Evolutionary conservation across 2,329 filamentous ascomycete genomes (phyloP).

Genomic region (Plectosphaerella sp.): DNA sequence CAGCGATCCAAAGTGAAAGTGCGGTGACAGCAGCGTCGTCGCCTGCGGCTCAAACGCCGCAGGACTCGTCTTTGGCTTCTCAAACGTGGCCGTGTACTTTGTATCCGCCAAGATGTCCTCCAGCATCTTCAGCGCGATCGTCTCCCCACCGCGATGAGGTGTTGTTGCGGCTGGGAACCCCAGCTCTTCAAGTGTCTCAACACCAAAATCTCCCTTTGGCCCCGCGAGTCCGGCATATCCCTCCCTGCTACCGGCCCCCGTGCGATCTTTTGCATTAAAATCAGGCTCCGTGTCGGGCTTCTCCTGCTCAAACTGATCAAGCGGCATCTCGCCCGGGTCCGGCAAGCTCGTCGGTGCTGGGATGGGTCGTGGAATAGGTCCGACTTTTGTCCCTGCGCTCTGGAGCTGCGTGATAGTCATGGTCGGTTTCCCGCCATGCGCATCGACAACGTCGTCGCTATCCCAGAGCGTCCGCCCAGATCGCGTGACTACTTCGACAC

Average conservation of each 20-base stretch:
- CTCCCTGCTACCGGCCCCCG: conserved; percentile 38
- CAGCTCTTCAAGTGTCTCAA: conserved; percentile 68
- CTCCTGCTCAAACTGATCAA: conserved; percentile 52
- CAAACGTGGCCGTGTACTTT: conserved; percentile 67
- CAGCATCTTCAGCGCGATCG: conserved; percentile 53
- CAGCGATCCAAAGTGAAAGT: conserved; percentile 70
- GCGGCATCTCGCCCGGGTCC: conserved; percentile 57
- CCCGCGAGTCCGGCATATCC: conserved; percentile 61
- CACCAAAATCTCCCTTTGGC: conserved; percentile 62
- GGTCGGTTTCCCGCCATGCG: conserved; percentile 64
- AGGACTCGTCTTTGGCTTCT: conserved; percentile 71
- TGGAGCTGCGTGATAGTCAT: conserved; percentile 70
- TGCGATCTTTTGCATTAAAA: conserved; percentile 54
- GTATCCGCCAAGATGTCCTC: conserved; percentile 55
- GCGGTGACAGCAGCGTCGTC: conserved; percentile 69
- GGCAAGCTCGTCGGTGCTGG: conserved; percentile 56
- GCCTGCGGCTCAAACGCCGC: conserved; percentile 69
- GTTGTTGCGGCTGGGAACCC: conserved; percentile 63
- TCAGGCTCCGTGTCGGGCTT: conserved; percentile 48
- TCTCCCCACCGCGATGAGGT: conserved; percentile 68
- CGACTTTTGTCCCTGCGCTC: conserved; percentile 57
- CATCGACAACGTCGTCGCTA: conserved; percentile 62
- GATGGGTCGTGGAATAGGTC: conserved; percentile 56
- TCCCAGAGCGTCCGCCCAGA: conserved; percentile 70
- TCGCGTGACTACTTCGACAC: conserved; percentile 62